phyloP scores from a whole-genome alignment of 176 grass and related monocot species.

The Carex parvula region DNA sequence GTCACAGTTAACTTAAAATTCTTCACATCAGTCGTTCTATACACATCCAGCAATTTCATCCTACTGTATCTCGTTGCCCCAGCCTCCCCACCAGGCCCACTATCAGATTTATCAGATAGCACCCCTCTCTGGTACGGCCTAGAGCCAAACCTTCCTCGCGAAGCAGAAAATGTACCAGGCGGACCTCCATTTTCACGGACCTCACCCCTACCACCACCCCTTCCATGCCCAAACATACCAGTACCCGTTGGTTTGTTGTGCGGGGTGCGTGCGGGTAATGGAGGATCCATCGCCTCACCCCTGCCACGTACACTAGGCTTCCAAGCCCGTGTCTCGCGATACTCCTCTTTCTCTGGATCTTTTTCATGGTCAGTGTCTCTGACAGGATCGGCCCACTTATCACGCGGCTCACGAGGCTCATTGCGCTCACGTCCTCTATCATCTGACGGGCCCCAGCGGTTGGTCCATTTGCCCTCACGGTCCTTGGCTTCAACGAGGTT shows the following conservation, averaged over 20 bases:
- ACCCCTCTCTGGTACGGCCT: slow-evolving; percentile 36
- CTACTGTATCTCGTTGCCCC: slow-evolving; percentile 68
- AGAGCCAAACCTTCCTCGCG: slow-evolving; percentile 63
- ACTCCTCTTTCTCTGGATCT: slow-evolving; percentile 50
- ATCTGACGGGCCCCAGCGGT: slow-evolving; percentile 55
- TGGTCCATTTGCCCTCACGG: slow-evolving; percentile 81
- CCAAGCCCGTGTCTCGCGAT: slow-evolving; percentile 47
- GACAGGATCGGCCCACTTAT: slow-evolving; percentile 54
- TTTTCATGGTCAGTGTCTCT: slow-evolving; percentile 77
- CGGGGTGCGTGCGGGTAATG: slow-evolving; percentile 35
- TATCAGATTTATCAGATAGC: slow-evolving; percentile 62
- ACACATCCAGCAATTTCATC: slow-evolving; percentile 96
- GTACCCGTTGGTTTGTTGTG: slow-evolving; percentile 11
- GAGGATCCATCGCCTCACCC: slow-evolving; percentile 56
- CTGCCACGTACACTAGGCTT: slow-evolving; percentile 70
- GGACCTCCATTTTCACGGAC: slow-evolving; percentile 33
- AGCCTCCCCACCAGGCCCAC: slow-evolving; percentile 47
- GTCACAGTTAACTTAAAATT: slow-evolving; percentile 49
- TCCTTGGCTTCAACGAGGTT: slow-evolving; percentile 72
- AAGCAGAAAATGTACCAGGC: slow-evolving; percentile 29
- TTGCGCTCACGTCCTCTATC: slow-evolving; percentile 46
- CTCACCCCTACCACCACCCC: slow-evolving; percentile 60
- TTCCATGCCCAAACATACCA: slow-evolving; percentile 58
- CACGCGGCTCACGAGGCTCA: slow-evolving; percentile 68
- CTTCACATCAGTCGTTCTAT: slow-evolving; percentile 69